Evolutionary conservation across 305 asterid genomes (phyloP).

Genomic region (Coffea humblotiana): DNA sequence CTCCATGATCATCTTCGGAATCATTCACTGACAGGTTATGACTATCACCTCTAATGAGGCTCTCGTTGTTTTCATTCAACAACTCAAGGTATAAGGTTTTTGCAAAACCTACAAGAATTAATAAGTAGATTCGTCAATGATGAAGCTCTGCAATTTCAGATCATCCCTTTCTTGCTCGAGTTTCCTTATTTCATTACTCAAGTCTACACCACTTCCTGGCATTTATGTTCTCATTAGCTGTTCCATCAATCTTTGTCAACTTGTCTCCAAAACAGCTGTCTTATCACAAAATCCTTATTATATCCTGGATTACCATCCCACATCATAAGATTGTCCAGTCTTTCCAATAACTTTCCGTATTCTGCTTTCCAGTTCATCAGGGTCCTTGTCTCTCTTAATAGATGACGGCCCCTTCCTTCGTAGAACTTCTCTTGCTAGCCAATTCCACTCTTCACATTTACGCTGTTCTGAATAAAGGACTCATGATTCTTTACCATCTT

Average conservation of each 20-base stretch:
- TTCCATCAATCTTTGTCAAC: conserved; percentile 13
- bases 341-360: conserved; percentile 34
- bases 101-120: conserved; percentile 36
- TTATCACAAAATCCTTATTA: conserved; percentile 13
- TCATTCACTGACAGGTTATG: background rate
- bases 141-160: conserved; percentile 31
- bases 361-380: conserved; percentile 33
- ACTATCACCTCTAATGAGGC: background rate
- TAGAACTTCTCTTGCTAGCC: conserved; percentile 23
- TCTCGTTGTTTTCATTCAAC: conserved; percentile 4
- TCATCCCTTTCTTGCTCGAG: conserved; percentile 38
- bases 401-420: conserved; percentile 23
- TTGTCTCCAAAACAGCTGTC: conserved; percentile 5
- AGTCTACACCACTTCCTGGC: conserved; percentile 13
- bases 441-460: conserved; percentile 22
- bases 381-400: conserved; percentile 28
- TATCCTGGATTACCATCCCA: conserved; percentile 23
- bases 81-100: conserved; percentile 21
- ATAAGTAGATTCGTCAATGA: conserved; percentile 46
- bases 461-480: conserved; percentile 35
- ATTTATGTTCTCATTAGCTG: conserved; percentile 8
- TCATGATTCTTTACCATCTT: conserved; percentile 49
- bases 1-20: background rate
- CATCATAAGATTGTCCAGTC: conserved; percentile 38
- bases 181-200: conserved; percentile 26